These are phyloP conservation scores for Arctium lappa DNA, from an alignment of 129 eudicot genomes.

Conservation along the genomic window DNA sequence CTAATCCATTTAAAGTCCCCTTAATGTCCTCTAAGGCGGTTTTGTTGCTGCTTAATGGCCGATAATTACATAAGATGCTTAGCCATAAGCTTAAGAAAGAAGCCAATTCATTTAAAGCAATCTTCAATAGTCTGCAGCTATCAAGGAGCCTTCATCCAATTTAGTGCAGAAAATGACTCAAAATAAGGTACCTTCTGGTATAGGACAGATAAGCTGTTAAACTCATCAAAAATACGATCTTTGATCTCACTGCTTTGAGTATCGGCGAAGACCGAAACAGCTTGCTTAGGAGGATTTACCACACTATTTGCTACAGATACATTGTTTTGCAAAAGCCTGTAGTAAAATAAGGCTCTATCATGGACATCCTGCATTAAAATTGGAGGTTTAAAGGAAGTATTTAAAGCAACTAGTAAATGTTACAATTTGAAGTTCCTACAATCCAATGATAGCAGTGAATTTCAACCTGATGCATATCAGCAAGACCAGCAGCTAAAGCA, in stretches of 20 bases:
- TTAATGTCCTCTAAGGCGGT: neutral
- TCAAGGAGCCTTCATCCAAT: neutral
- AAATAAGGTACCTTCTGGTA: constrained; percentile 76
- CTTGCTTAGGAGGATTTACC: constrained; percentile 94
- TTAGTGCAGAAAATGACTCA: neutral
- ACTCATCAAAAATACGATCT: constrained; percentile 95
- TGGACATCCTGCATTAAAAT: constrained; percentile 84
- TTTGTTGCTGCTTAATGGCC: neutral
- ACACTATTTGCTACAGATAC: constrained; percentile 75
- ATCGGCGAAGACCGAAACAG: constrained; percentile 97
- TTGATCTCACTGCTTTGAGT: constrained; percentile 88
- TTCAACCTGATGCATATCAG: constrained; percentile 92
- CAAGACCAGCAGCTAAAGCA: constrained; percentile 83
- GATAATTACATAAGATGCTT: neutral
- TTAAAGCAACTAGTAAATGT: neutral
- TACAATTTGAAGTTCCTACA: neutral
- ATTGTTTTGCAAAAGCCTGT: constrained; percentile 76
- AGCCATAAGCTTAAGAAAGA: neutral
- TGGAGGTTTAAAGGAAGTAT: neutral
- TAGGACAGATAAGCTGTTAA: constrained; percentile 87
- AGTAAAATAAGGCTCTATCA: constrained; percentile 92
- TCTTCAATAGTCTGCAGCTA: neutral
- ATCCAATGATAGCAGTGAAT: neutral
- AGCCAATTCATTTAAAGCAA: constrained; percentile 1
- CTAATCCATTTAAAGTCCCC: neutral